Base-by-base conservation (phyloP, 768 basidiomycete genomes). In the Psilocybe azurescens region DNA sequence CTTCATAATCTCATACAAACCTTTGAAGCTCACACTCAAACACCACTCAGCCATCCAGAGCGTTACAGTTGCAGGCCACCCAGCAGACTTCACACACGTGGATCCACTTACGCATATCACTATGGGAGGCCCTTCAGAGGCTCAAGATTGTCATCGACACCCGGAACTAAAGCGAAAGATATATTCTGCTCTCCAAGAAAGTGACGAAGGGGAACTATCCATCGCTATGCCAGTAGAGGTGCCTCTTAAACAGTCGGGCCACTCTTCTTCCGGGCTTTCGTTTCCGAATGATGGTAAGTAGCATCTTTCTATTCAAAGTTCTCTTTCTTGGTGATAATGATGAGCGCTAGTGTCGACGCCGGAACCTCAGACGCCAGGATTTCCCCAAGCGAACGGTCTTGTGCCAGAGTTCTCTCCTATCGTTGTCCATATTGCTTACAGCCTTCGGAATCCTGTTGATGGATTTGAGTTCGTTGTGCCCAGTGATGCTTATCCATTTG, bases 161-260 rank as follows among this genome's bases (percentile, higher is more conserved):
- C 93, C 95, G 5, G 97, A 97, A 72, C 81, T 96, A 61, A 99
- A 97, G 81, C 85, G 97, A 61, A 91, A 89, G 77, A 75, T 97
- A 44, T 99, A 95, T 78, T 86, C 94, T 0, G 94, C 97, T 0
- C 81, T 95, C 55, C 87, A 94, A 63, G 97, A 99, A 70, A 85
- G 88, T 47, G 95, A 97, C 66, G 95, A 98, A 73, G 97, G 97
- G 60, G 97, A 99, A 75, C 73, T 99, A 33, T 94, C 94, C 5
- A 94, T 99, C 68, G 86, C 89, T 10, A 87, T 99, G 62, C 93
- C 93, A 8, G 82, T 81, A 68, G 90, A 90, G 61, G 88, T 90
- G 16, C 79, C 84, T 54, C 75, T 90, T 68, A 89, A 79, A 75
- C 87, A 84, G 62, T 86, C 86, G 32, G 83, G 83, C 29, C 81